These are phyloP conservation scores for Kazachstania viticola DNA, from an alignment of 805 yeast genomes.

Conservation along the genomic window DNA sequence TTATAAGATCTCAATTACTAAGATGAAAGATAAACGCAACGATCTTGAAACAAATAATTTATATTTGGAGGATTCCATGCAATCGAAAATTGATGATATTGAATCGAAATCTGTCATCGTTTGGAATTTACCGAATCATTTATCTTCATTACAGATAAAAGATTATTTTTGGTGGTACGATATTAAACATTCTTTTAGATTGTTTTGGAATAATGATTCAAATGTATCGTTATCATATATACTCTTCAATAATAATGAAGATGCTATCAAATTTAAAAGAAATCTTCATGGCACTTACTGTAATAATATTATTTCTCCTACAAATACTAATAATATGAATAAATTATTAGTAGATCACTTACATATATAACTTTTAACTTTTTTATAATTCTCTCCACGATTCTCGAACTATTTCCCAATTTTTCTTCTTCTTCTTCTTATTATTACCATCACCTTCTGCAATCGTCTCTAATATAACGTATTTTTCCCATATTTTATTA, in stretches of 20 bases:
- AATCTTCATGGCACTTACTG: slow-evolving; percentile 37
- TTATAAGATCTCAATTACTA: slow-evolving; percentile 5
- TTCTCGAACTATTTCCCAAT: slow-evolving; percentile 51
- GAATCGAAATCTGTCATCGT: slow-evolving; percentile 17
- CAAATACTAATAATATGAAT: background rate
- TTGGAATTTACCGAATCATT: slow-evolving; percentile 21
- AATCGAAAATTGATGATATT: slow-evolving; percentile 6
- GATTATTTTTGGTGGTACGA: slow-evolving; percentile 24
- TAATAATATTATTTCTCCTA: no score
- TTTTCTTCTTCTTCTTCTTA: slow-evolving; percentile 18
- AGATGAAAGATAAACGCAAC: background rate
- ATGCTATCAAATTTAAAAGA: slow-evolving; percentile 41
- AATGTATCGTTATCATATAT: slow-evolving; percentile 15
- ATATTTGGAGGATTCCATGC: no score
- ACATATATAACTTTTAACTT: slow-evolving; percentile 11
- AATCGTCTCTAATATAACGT: slow-evolving; percentile 44
- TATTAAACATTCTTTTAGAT: slow-evolving; percentile 18
- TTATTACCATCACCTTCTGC: slow-evolving; percentile 10
- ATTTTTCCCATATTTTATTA: slow-evolving; percentile 78
- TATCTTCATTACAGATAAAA: slow-evolving; percentile 9
- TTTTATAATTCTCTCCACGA: slow-evolving; percentile 45
- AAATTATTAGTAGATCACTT: slow-evolving; percentile 17
- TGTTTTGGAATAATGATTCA: slow-evolving; percentile 15
- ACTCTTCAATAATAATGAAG: slow-evolving; percentile 32
- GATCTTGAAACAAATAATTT: background rate